Evolutionary conservation across 805 yeast species (phyloP).

Genomic region (Yarrowia phangngaensis): DNA sequence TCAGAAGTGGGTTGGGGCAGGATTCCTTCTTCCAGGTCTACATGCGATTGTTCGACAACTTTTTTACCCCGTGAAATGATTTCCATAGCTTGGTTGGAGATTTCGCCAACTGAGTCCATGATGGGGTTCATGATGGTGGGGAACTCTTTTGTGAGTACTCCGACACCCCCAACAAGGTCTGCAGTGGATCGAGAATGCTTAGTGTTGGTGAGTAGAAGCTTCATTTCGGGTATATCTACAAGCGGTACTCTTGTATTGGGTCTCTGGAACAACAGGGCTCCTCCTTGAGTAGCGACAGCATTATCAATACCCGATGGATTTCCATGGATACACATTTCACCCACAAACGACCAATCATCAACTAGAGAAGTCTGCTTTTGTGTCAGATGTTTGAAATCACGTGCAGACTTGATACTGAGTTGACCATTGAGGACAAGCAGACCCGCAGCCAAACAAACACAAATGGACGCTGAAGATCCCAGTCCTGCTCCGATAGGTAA

Average conservation of each 20-base stretch:
- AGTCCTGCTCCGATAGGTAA: conserved; percentile 95
- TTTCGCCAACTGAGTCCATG: conserved; percentile 68
- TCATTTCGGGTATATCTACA: conserved; percentile 69
- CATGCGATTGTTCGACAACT: conserved; percentile 42
- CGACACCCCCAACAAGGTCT: conserved; percentile 72
- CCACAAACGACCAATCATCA: conserved; percentile 84
- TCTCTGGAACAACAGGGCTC: conserved; percentile 88
- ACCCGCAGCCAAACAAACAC: conserved; percentile 79
- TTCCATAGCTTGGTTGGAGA: conserved; percentile 69
- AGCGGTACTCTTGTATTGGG: conserved; percentile 55
- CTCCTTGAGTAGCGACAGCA: conserved; percentile 93
- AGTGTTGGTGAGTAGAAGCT: conserved; percentile 77
- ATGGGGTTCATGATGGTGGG: conserved; percentile 57
- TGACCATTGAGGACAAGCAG: conserved; percentile 40
- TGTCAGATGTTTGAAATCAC: conserved; percentile 29
- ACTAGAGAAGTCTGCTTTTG: conserved; percentile 44
- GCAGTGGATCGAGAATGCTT: conserved; percentile 86
- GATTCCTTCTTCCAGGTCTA: conserved; percentile 29
- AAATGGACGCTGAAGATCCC: conserved; percentile 88
- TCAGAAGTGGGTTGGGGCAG: conserved; percentile 28
- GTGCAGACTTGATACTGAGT: conserved; percentile 31
- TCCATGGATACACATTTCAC: conserved; percentile 94
- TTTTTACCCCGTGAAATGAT: conserved; percentile 53
- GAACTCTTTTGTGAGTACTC: conserved; percentile 48
- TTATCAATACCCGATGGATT: conserved; percentile 96